Base-by-base conservation (phyloP, 768 basidiomycete genomes). In the Mycena filopes region DNA sequence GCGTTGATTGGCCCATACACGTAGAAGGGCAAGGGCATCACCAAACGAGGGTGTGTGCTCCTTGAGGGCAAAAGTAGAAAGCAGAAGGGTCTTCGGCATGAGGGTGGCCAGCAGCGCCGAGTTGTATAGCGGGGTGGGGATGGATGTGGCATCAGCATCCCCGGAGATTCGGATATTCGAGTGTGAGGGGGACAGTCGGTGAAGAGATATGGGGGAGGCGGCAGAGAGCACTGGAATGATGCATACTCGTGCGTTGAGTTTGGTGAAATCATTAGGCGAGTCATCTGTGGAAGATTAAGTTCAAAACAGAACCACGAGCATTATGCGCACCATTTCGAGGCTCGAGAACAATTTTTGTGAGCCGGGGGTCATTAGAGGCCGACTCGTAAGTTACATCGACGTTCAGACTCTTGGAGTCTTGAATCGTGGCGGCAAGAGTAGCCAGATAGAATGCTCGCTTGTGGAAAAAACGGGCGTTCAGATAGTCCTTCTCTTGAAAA, bases 401-500 rank as follows among this genome's bases (percentile, higher is more conserved):
- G 16, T 83, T 81, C 18, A 89, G 75, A 11, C 72, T 78, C 65
- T 83, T 81, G 15, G 82, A 76, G 38, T 78, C 75, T 45, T 78
- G 78, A 41, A 95, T 74, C 1, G 87, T 85, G 10, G 85, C 82
- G 2, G 93, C 92, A 47, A 99, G 80, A 5, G 86, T 86, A 9
- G 95, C 91, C 21, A 98, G 85, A 77, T 94, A 99, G 74, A 92
- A 95, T 0, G 94, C 90, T 41, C 94, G 84, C 74, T 99, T 99
- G 74, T 96, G 92, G 74, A 97, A 96, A 75, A 92, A 95, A 13
- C 98, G 87, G 10, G 89, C 86, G 73, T 96, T 91, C 61, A 95
- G 81, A 68, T 95, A 94, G 73, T 99, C 96, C 74, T 99, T 99
- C 72, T 96, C 94, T 80, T 97, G 94, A 72, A 99, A 96, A n/a